A percentile compares a stretch with the other conserved stretches of the same genome.
phyloP scores from a whole-genome alignment of 306 rosid genomes.

The Lathyrus tuberosus region DNA sequence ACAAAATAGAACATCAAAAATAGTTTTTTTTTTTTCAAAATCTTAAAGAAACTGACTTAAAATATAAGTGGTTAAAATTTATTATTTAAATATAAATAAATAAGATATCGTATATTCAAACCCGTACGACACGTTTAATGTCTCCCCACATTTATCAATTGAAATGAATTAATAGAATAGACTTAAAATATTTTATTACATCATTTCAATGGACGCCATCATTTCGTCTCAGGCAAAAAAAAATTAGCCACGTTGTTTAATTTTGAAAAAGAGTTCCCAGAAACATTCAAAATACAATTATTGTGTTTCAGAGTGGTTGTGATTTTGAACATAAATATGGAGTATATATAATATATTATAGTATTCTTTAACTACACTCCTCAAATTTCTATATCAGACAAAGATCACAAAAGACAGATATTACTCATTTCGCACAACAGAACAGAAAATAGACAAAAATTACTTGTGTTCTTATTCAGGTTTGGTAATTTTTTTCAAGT shows the following conservation, averaged over 20 bases:
- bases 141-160: no score
- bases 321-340: not conserved
- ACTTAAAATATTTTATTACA: not conserved
- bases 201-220: not conserved
- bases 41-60: no score
- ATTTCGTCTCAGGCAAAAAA: slow-evolving; percentile 6
- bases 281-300: slow-evolving; percentile 23
- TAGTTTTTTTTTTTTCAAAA: no score
- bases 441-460: not conserved
- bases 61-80: no score
- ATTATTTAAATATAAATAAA: no score
- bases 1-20: no score
- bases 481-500: no score
- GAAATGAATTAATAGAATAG: no score
- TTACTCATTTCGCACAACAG: not conserved
- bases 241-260: not conserved
- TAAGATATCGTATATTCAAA: no score
- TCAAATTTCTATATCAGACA: slow-evolving; percentile 35
- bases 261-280: not conserved
- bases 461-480: no score
- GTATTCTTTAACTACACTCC: slow-evolving; percentile 26
- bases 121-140: no score
- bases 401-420: slow-evolving; percentile 30
- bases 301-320: slow-evolving; percentile 5
- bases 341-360: not conserved